Percentiles rank a stretch among this genome's conserved stretches.
Evolutionary conservation across 192 early-diverging fungal species (phyloP).

Genomic region (Backusella australiensis): DNA sequence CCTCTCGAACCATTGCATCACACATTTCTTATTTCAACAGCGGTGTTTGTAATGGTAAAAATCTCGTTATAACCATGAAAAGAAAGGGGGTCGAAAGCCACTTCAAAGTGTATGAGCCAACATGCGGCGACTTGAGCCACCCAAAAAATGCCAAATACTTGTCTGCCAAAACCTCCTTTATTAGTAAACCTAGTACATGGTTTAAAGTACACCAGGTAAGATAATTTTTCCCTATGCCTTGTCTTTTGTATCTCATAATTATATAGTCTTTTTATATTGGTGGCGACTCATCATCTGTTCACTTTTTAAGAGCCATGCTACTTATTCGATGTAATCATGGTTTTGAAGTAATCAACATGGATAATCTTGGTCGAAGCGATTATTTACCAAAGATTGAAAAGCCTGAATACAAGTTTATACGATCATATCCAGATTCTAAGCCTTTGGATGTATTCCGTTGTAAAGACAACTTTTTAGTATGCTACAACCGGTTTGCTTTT

Average conservation of each 20-base stretch:
- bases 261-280: constrained; percentile 89
- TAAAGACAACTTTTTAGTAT: constrained; percentile 75
- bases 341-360: constrained; percentile 92
- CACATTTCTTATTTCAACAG: constrained; percentile 72
- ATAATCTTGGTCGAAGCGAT: constrained; percentile 50
- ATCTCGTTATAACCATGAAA: constrained; percentile 50
- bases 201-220: constrained; percentile 30
- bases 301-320: constrained; percentile 80
- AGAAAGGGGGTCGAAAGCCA: constrained; percentile 30
- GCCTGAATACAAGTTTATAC: constrained; percentile 73
- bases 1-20: neutral
- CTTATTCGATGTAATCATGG: constrained; percentile 88
- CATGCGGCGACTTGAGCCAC: constrained; percentile 30
- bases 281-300: constrained; percentile 77
- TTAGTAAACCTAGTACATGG: constrained; percentile 25
- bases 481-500: constrained; percentile 87
- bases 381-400: constrained; percentile 80
- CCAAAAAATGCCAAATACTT: constrained; percentile 21
- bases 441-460: constrained; percentile 84
- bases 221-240: neutral
- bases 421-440: constrained; percentile 56
- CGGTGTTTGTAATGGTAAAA: constrained; percentile 57
- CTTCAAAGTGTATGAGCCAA: constrained; percentile 33
- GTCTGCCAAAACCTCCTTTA: constrained; percentile 9
- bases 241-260: neutral